These are phyloP conservation scores for Blastocrithidia nonstop DNA, from an alignment of 208 protist species.

Conservation along the genomic window DNA sequence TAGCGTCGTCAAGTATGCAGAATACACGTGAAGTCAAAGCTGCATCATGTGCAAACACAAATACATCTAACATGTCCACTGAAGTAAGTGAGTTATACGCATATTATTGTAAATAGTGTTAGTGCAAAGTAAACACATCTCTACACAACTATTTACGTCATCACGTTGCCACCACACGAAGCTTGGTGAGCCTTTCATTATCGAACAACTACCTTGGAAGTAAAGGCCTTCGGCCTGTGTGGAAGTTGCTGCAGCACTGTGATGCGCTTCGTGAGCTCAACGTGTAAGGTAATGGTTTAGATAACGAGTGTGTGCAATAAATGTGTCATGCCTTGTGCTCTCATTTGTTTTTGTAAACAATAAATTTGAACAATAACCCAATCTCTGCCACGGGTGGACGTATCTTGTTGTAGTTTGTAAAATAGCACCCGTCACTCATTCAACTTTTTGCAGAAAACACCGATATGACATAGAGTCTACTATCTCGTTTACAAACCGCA, in stretches of 20 bases:
- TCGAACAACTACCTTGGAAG: slow-evolving; percentile 79
- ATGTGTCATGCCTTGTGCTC: slow-evolving; percentile 47
- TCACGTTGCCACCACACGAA: too few species aligned
- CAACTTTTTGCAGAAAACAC: slow-evolving; percentile 50
- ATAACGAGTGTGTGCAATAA: slow-evolving; percentile 46
- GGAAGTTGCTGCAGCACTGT: slow-evolving; percentile 66
- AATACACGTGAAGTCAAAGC: too few species aligned
- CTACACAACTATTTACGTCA: too few species aligned
- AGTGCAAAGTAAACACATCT: too few species aligned
- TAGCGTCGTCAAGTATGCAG: too few species aligned
- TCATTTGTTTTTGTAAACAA: slow-evolving; percentile 43
- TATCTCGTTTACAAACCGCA: too few species aligned
- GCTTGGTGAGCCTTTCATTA: too few species aligned
- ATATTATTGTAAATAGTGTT: too few species aligned
- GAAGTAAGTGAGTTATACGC: too few species aligned
- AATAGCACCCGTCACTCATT: slow-evolving; percentile 54
- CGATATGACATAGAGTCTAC: slow-evolving; percentile 71
- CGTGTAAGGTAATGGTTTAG: slow-evolving; percentile 67
- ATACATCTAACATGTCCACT: too few species aligned
- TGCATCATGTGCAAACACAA: too few species aligned
- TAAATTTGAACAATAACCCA: slow-evolving; percentile 68
- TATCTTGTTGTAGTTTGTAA: slow-evolving; percentile 49
- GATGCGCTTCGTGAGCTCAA: slow-evolving; percentile 63
- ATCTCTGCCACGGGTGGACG: slow-evolving; percentile 64
- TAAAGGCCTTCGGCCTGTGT: slow-evolving; percentile 64